These are phyloP conservation scores for Colletotrichum cereale DNA, from an alignment of 2,329 filamentous ascomycete species.

Conservation along the genomic window DNA sequence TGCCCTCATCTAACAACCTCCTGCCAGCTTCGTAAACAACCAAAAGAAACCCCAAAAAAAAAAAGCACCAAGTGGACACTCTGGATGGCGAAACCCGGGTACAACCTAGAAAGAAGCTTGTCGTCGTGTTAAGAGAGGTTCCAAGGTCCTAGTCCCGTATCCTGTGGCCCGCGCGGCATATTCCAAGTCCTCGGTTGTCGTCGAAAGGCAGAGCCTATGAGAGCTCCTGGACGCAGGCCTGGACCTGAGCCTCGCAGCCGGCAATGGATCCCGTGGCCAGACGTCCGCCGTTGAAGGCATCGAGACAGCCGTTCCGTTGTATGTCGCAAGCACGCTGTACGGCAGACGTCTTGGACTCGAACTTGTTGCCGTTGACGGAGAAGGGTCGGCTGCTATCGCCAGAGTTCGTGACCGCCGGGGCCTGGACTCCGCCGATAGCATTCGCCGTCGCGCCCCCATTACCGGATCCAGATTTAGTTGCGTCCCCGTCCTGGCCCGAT, in stretches of 20 bases:
- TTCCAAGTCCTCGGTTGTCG: conserved; percentile 16
- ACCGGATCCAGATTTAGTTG: conserved; percentile 36
- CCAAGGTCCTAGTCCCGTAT: conserved; percentile 4
- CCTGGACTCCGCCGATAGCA: conserved; percentile 64
- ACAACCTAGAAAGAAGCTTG: background rate
- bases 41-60: conserved; percentile 23
- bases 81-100: conserved; percentile 6
- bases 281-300: conserved; percentile 66
- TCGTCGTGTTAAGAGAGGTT: background rate
- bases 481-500: conserved; percentile 32
- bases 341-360: conserved; percentile 67
- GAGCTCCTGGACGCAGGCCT: conserved; percentile 54
- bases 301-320: conserved; percentile 71
- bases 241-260: conserved; percentile 70
- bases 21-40: conserved; percentile 13
- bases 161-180: conserved; percentile 1
- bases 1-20: conserved; percentile 20
- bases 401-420: conserved; percentile 63
- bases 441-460: conserved; percentile 47
- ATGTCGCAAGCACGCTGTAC: conserved; percentile 72
- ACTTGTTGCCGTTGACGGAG: conserved; percentile 67
- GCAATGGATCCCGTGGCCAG: conserved; percentile 54
- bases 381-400: conserved; percentile 66
- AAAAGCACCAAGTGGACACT: conserved; percentile 19
- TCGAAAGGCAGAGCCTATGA: conserved; percentile 42